Evolutionary conservation across 169 alveolate genomes (phyloP), one percentile per base, ranked within the genome.

Genomic region (Babesia ovis): DNA sequence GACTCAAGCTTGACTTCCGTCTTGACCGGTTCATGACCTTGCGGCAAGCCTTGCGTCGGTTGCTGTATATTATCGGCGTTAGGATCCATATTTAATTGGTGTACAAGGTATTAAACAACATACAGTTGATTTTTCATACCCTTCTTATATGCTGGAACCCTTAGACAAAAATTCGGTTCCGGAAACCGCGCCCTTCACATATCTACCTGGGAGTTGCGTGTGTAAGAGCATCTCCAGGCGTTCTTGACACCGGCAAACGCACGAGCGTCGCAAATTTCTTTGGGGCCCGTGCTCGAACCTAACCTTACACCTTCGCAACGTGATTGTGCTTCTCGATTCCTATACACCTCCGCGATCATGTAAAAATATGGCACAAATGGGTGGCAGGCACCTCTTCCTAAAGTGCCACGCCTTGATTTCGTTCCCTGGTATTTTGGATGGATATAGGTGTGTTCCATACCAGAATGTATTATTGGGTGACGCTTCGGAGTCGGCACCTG

Each of bases 391-490:
- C 53, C 27, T 31, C 12, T 34, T 64, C 25, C 62, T 45, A 64
- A 3, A 22, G 74, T 23, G 50, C 53, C 51, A 9, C 45, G 50
- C 48, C 29, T 14, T 4, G 3, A 3, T 9, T 32, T 31, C 6
- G 35, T 64, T 46, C 74, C 29, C 27, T 32, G 18, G 25, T 25
- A 35, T 32, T 64, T 43, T 23, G 29, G 74, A 6, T 2, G 54
- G 5, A 31, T 27, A 32, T n/a, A 11, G 51, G 53, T 2, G 29
- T 42, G 61, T 23, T 50, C 18, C 34, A 0, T 22, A 18, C 12
- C 42, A 34, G 42, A 50, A 35, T 11, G 74, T 29, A 46, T 25
- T 64, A 64, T 64, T 50, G 74, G 74, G 74, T 64, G 53, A 14
- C 59, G 50, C 50, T 54, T 35, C 22, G 50, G 20, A 37, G 14